phyloP scores from a whole-genome alignment of 2,329 filamentous ascomycete species.

The Neopestalotiopsis sp. region DNA sequence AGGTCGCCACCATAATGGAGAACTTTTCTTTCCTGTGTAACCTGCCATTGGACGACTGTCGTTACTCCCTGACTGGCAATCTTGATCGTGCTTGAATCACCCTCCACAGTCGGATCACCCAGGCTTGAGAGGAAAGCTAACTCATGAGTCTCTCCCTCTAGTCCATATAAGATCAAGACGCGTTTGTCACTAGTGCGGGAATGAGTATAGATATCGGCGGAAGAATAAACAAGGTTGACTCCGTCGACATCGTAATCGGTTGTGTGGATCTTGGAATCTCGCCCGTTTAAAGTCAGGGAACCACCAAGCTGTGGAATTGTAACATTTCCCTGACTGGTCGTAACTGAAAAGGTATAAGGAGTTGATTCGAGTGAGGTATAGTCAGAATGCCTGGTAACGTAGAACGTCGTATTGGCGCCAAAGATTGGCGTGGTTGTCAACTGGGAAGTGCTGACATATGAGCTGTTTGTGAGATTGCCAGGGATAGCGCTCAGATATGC shows the following conservation, averaged over 20 bases:
- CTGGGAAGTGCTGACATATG: conserved; percentile 56
- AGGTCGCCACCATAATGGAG: conserved; percentile 41
- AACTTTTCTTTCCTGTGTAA: conserved; percentile 42
- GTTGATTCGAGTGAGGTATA: conserved; percentile 65
- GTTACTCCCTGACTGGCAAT: conserved; percentile 10
- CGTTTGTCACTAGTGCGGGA: conserved; percentile 53
- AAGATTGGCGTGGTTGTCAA: conserved; percentile 68
- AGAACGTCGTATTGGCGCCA: conserved; percentile 64
- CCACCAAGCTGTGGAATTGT: conserved; percentile 65
- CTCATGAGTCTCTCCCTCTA: conserved; percentile 66
- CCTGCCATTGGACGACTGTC: conserved; percentile 16
- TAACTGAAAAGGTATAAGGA: conserved; percentile 67
- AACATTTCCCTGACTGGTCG: conserved; percentile 62
- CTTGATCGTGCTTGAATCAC: conserved; percentile 12
- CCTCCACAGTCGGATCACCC: conserved; percentile 40
- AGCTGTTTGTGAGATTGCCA: conserved; percentile 53
- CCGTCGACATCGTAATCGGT: conserved; percentile 69
- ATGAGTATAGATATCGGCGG: conserved; percentile 71
- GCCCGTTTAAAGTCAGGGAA: conserved; percentile 61
- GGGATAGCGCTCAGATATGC: conserved; percentile 69
- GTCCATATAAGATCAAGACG: conserved; percentile 66
- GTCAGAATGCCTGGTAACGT: conserved; percentile 69
- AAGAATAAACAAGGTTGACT: conserved; percentile 67
- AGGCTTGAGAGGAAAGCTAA: conserved; percentile 49
- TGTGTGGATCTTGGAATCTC: conserved; percentile 73